Conservation (phyloP, 2,329 filamentous ascomycete species). For the Trichophyton benhamiae region DNA sequence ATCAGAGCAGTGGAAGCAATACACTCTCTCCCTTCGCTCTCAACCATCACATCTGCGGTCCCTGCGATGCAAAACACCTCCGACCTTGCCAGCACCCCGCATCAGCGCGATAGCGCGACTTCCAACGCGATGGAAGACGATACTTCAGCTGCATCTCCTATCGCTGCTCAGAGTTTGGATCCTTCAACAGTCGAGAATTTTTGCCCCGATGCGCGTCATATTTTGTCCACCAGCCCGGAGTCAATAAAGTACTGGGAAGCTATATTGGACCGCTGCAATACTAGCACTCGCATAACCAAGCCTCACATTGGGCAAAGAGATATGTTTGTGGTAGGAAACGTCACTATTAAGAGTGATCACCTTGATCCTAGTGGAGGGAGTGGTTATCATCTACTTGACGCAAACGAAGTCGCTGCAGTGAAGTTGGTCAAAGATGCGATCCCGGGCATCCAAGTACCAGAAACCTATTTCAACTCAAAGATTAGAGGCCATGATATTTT, state of each 20-base stretch:
- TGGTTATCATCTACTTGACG: slow-evolving; percentile 25
- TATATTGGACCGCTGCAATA: slow-evolving; percentile 19
- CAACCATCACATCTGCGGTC: neutral
- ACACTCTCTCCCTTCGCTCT: neutral
- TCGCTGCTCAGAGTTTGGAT: slow-evolving; percentile 26
- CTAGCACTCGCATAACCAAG: slow-evolving; percentile 23
- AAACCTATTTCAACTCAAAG: slow-evolving; percentile 26
- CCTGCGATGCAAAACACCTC: neutral
- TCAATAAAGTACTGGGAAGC: slow-evolving; percentile 26
- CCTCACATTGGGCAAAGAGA: slow-evolving; percentile 22
- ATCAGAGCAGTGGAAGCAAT: neutral
- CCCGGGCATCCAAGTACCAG: slow-evolving; percentile 24
- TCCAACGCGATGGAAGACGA: neutral
- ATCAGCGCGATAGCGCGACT: neutral
- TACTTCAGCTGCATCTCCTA: slow-evolving; percentile 5
- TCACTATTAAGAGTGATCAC: slow-evolving; percentile 28
- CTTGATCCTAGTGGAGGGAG: slow-evolving; percentile 18
- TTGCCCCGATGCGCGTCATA: slow-evolving; percentile 23
- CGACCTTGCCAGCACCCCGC: neutral
- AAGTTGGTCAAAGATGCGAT: slow-evolving; percentile 25
- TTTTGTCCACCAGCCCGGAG: slow-evolving; percentile 22
- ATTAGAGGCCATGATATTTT: slow-evolving; percentile 30
- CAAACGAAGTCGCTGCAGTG: slow-evolving; percentile 27
- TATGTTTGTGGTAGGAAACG: slow-evolving; percentile 25
- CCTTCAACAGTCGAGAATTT: slow-evolving; percentile 25